Percentiles rank a stretch among this genome's conserved stretches.
Evolutionary conservation across 1,284 basidiomycete species (phyloP).

Genomic region (Cerioporus squamosus): DNA sequence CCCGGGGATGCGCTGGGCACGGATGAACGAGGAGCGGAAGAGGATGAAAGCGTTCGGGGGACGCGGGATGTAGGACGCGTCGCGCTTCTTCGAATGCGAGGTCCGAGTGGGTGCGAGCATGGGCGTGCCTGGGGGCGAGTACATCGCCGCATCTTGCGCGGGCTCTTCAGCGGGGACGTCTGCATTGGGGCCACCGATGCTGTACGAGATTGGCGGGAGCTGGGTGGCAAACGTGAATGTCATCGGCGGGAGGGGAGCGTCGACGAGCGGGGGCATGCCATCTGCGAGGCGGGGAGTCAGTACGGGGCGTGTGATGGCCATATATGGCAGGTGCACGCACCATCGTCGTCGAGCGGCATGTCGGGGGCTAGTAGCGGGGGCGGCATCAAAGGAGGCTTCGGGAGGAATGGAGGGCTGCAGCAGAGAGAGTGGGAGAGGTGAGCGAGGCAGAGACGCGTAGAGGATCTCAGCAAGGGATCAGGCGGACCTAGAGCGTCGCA

Average conservation of each 20-base stretch:
- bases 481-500: slow-evolving; percentile 32
- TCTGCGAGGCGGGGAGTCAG: slow-evolving; percentile 31
- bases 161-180: slow-evolving; percentile 38
- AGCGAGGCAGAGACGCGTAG: slow-evolving; percentile 18
- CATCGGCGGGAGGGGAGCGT: slow-evolving; percentile 51
- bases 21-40: slow-evolving; percentile 89
- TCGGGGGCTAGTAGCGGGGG: slow-evolving; percentile 25
- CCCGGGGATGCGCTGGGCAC: slow-evolving; percentile 74
- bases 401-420: slow-evolving; percentile 15
- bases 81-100: slow-evolving; percentile 50
- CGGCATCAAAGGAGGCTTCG: slow-evolving; percentile 24
- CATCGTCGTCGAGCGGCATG: slow-evolving; percentile 38
- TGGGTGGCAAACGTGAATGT: slow-evolving; percentile 53
- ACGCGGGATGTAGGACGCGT: slow-evolving; percentile 78
- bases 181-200: slow-evolving; percentile 40
- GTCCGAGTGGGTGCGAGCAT: slow-evolving; percentile 32
- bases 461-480: slow-evolving; percentile 29
- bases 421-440: slow-evolving; percentile 18
- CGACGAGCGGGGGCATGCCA: slow-evolving; percentile 55
- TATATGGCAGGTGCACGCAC: slow-evolving; percentile 30
- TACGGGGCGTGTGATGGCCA: slow-evolving; percentile 25
- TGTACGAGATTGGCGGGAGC: slow-evolving; percentile 47
- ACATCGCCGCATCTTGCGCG: slow-evolving; percentile 23
- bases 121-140: slow-evolving; percentile 28
- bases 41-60: slow-evolving; percentile 96